Evolutionary conservation across 2,329 filamentous ascomycete species (phyloP).

Genomic region (Apiospora hydei): DNA sequence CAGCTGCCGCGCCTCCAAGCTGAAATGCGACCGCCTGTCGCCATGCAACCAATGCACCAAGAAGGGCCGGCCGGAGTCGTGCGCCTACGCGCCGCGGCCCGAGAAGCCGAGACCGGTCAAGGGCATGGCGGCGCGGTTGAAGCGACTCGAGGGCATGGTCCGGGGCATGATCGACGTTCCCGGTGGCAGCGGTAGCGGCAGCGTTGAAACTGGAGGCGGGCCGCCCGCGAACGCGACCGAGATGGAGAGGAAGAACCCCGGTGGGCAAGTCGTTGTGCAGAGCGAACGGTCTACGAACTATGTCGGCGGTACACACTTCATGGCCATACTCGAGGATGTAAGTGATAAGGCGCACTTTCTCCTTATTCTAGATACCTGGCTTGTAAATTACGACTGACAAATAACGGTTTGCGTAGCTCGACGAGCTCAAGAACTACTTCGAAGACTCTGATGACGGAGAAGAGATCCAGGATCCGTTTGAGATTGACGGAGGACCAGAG

Average conservation of each 20-base stretch:
- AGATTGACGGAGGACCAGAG: conserved; percentile 47
- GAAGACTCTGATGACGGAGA: conserved; percentile 51
- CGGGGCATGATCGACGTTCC: conserved; percentile 59
- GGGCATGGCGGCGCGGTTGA: conserved; percentile 62
- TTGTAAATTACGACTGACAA: conserved; percentile 5
- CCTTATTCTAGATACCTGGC: neutral
- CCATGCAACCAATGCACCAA: conserved; percentile 62
- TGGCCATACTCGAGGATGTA: conserved; percentile 67
- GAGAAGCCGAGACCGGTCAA: conserved; percentile 50
- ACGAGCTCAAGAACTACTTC: conserved; percentile 66
- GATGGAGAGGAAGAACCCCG: conserved; percentile 26
- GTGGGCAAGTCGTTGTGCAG: conserved; percentile 54
- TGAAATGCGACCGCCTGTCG: conserved; percentile 61
- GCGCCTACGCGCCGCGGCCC: conserved; percentile 57
- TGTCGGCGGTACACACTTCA: conserved; percentile 66
- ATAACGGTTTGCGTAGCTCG: conserved; percentile 52
- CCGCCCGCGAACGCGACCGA: conserved; percentile 2
- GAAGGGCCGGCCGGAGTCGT: conserved; percentile 54
- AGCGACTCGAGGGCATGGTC: conserved; percentile 65
- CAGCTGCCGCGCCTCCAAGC: conserved; percentile 60
- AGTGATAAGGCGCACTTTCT: conserved; percentile 33
- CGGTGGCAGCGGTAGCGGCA: neutral
- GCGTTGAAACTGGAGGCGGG: neutral
- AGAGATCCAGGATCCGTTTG: conserved; percentile 39
- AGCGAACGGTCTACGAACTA: conserved; percentile 56